These are phyloP conservation scores for Dioscorea dumetorum DNA, from an alignment of 106 monocot genomes.

Conservation along the genomic window DNA sequence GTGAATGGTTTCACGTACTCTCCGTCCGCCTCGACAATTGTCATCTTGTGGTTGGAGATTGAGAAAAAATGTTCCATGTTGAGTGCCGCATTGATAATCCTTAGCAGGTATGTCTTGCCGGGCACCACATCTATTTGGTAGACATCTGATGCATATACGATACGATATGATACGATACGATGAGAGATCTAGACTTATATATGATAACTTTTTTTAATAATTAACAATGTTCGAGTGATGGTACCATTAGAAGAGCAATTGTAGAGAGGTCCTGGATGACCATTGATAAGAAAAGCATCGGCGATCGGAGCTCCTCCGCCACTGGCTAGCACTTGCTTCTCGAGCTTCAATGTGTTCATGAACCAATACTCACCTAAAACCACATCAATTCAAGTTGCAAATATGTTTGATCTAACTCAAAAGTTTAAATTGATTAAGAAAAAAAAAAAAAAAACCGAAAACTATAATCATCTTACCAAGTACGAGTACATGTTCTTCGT, in stretches of 20 bases:
- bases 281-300: slow-evolving; percentile 24
- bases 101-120: slow-evolving; percentile 29
- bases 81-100: slow-evolving; percentile 32
- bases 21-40: slow-evolving; percentile 31
- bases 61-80: slow-evolving; percentile 40
- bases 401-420: not conserved
- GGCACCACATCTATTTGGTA: slow-evolving; percentile 22
- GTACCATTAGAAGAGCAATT: slow-evolving; percentile 28
- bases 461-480: slow-evolving; percentile 4
- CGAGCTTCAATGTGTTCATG: slow-evolving; percentile 14
- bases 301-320: slow-evolving; percentile 18
- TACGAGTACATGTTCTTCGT: slow-evolving; percentile 26
- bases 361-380: slow-evolving; percentile 21
- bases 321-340: slow-evolving; percentile 13
- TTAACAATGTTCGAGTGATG: too few species aligned
- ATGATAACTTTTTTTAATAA: too few species aligned
- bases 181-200: not conserved
- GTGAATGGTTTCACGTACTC: slow-evolving; percentile 34
- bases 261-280: slow-evolving; percentile 28
- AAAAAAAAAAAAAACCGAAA: not conserved
- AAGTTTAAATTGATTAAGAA: not conserved
- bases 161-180: too few species aligned
- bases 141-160: slow-evolving; percentile 11
- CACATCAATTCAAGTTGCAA: not conserved
- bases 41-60: slow-evolving; percentile 27